Conservation (phyloP, 495 filamentous ascomycete species). For the Tuber borchii region DNA sequence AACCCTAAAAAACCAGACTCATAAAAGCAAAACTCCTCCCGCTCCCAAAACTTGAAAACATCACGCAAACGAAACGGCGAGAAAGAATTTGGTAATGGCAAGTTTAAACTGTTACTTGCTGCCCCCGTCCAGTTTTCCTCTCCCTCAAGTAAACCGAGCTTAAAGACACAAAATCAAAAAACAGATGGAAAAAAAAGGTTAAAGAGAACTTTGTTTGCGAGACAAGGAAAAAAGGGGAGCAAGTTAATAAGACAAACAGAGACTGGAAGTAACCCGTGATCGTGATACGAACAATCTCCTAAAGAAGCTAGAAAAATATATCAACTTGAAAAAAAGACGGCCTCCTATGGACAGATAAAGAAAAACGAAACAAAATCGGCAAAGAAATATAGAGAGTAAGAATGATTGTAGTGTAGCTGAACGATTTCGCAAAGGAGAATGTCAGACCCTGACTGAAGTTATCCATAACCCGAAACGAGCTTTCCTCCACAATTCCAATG, state of each 20-base stretch:
- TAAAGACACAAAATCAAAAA: slow-evolving; percentile 12
- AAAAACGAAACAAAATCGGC: neutral
- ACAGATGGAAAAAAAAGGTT: slow-evolving; percentile 12
- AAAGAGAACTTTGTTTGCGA: slow-evolving; percentile 11
- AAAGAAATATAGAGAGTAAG: neutral
- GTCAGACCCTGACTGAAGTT: neutral
- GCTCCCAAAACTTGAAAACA: slow-evolving; percentile 3
- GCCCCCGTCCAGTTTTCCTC: neutral
- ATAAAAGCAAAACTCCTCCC: slow-evolving; percentile 1
- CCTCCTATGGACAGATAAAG: slow-evolving; percentile 3
- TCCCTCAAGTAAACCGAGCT: slow-evolving; percentile 11
- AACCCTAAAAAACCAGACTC: neutral
- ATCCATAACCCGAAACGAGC: neutral
- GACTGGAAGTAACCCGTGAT: neutral
- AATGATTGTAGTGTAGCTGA: neutral
- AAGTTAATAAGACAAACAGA: slow-evolving; percentile 9
- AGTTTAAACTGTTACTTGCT: slow-evolving; percentile 2
- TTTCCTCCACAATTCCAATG: neutral
- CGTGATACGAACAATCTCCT: slow-evolving; percentile 30
- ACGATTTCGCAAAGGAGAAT: neutral
- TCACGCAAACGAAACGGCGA: neutral
- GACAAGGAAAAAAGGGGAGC: slow-evolving; percentile 19
- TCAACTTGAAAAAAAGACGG: neutral
- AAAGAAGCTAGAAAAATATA: slow-evolving; percentile 20
- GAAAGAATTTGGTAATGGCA: neutral